Percentiles rank a stretch among this genome's conserved stretches.
Evolutionary conservation across 176 grass and related monocot species (phyloP).

Genomic region (Oryza officinalis): DNA sequence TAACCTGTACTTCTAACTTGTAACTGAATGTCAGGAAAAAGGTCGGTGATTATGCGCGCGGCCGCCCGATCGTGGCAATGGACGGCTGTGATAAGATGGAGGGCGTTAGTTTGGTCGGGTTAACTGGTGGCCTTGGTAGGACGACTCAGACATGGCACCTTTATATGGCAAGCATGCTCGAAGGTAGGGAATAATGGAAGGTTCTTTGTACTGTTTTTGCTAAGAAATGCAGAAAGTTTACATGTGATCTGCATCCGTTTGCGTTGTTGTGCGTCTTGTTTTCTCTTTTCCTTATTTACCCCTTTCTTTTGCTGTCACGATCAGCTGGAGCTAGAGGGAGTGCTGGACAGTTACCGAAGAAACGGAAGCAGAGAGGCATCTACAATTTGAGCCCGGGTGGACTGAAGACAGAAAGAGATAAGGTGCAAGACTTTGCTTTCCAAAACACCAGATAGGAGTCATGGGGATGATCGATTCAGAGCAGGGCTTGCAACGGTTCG

Average conservation of each 20-base stretch:
- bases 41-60: neutral
- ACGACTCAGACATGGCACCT: neutral
- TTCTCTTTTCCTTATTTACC: neutral
- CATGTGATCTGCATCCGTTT: conserved; percentile 3
- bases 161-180: neutral
- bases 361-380: neutral
- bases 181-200: neutral
- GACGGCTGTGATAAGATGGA: neutral
- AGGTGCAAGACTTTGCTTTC: neutral
- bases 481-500: neutral
- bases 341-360: neutral
- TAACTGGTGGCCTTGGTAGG: neutral
- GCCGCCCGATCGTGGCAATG: neutral
- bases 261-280: neutral
- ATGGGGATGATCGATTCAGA: no score
- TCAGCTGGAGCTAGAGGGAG: neutral
- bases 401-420: neutral
- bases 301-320: neutral
- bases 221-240: neutral
- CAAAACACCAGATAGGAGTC: neutral
- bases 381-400: neutral
- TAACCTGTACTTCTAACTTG: no score
- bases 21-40: neutral
- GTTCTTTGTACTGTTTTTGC: neutral
- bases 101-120: neutral